Conservation (phyloP, 768 basidiomycete genomes). For the Pleurotus tuber-regium region DNA sequence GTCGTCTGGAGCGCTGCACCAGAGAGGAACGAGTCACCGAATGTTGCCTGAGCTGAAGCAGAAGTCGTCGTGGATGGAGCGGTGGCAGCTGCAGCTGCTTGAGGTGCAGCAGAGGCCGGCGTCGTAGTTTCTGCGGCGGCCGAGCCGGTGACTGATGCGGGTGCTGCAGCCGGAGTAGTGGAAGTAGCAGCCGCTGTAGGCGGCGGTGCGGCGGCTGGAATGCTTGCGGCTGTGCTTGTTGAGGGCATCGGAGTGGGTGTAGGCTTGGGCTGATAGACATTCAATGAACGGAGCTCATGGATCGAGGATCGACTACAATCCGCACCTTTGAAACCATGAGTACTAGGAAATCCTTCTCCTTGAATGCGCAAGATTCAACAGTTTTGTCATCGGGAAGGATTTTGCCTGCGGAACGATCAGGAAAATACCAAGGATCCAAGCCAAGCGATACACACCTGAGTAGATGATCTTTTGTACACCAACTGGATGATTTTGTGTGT, state of each 20-base stretch:
- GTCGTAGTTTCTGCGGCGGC: constrained; percentile 30
- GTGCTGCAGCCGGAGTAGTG: constrained; percentile 26
- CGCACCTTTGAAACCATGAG: constrained; percentile 96
- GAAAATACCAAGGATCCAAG: background rate
- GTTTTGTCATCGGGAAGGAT: constrained; percentile 87
- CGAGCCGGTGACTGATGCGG: constrained; percentile 15
- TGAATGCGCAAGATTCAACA: constrained; percentile 84
- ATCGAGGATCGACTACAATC: background rate
- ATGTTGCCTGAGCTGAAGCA: constrained; percentile 27
- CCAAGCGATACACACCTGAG: constrained; percentile 55
- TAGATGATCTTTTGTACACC: constrained; percentile 92
- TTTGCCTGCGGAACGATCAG: constrained; percentile 60
- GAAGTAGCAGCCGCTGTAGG: constrained; percentile 18
- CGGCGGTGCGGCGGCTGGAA: constrained; percentile 28
- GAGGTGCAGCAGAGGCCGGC: constrained; percentile 27
- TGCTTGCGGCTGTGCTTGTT: constrained; percentile 28
- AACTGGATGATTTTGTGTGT: constrained; percentile 69
- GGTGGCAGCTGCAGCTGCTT: constrained; percentile 32
- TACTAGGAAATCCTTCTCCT: constrained; percentile 99
- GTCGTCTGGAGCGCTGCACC: constrained; percentile 76
- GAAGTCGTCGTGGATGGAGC: constrained; percentile 30
- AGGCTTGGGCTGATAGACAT: constrained; percentile 51
- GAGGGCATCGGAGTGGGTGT: constrained; percentile 28
- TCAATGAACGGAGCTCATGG: constrained; percentile 2
- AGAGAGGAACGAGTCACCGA: constrained; percentile 67